Evolutionary conservation across 352 stramenopile genomes (phyloP).

Genomic region (Peronospora destructor): DNA sequence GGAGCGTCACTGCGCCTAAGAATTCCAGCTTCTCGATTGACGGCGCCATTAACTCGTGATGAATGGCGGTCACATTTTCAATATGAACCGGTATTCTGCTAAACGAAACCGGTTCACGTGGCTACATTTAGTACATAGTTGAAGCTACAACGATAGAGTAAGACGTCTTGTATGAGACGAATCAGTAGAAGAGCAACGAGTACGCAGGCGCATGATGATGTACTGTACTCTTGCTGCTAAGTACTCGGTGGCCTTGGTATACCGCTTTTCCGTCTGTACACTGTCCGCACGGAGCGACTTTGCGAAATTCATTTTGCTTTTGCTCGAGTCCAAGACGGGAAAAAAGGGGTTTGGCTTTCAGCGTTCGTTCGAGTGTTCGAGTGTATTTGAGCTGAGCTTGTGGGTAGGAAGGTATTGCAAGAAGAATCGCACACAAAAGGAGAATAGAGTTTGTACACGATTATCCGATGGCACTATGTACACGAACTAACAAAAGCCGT

Average conservation of each 20-base stretch:
- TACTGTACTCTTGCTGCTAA: constrained; percentile 14
- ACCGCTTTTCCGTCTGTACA: constrained; percentile 69
- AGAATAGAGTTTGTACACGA: constrained; percentile 55
- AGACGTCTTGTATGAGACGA: too few relatives aligned
- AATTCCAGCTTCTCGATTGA: constrained; percentile 57
- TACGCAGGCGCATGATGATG: too few relatives aligned
- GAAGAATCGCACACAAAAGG: constrained; percentile 57
- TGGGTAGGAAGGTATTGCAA: constrained; percentile 22
- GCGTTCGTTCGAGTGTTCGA: constrained; percentile 1
- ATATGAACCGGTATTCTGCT: constrained; percentile 12
- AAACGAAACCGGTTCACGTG: background rate
- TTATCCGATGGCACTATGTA: constrained; percentile 50
- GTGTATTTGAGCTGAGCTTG: constrained; percentile 28
- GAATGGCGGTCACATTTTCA: background rate
- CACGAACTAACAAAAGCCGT: constrained; percentile 33
- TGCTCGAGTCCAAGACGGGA: constrained; percentile 53
- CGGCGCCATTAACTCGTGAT: constrained; percentile 8
- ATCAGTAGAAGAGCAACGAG: constrained; percentile 1
- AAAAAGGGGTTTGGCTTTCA: constrained; percentile 48
- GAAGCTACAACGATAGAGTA: too few relatives aligned
- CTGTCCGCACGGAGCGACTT: constrained; percentile 47
- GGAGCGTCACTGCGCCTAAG: constrained; percentile 75
- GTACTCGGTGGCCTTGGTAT: constrained; percentile 5
- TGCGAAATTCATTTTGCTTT: constrained; percentile 67
- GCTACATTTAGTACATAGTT: background rate